These are phyloP conservation scores for Solanum piurae DNA, from an alignment of 257 asterid species.

Conservation along the genomic window DNA sequence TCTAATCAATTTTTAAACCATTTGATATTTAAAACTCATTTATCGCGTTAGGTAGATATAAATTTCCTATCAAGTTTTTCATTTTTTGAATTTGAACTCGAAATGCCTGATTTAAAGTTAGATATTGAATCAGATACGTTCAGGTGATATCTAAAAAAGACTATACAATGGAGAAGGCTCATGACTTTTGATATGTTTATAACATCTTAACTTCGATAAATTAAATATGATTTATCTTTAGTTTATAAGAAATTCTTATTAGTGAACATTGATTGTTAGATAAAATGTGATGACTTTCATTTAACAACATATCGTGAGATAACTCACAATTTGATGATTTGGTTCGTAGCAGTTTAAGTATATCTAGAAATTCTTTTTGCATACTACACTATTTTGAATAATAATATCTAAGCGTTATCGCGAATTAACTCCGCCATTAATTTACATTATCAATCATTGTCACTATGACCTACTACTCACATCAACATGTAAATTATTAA, in stretches of 20 bases:
- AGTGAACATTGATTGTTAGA: background rate
- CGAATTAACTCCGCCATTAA: background rate
- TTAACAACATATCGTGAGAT: too few relatives aligned
- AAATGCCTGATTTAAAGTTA: background rate
- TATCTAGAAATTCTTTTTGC: too few relatives aligned
- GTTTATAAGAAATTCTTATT: background rate
- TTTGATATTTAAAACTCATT: background rate
- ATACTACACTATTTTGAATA: too few relatives aligned
- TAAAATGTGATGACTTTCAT: too few relatives aligned
- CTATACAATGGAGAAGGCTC: background rate
- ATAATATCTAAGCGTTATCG: too few relatives aligned
- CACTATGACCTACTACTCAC: background rate
- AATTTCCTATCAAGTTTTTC: too few relatives aligned
- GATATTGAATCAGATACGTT: background rate
- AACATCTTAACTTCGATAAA: background rate
- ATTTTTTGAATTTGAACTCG: background rate
- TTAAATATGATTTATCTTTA: background rate
- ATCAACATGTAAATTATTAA: background rate
- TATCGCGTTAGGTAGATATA: background rate
- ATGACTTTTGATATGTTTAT: background rate
- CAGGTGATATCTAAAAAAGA: background rate
- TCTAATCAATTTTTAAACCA: background rate
- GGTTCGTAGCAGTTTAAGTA: too few relatives aligned
- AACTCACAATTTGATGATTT: too few relatives aligned
- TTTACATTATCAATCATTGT: background rate